A percentile compares a stretch with the other conserved stretches of the same genome.
These are phyloP conservation scores for Thuja plicata DNA, from an alignment of 83 land plant genomes.

Conservation along the genomic window DNA sequence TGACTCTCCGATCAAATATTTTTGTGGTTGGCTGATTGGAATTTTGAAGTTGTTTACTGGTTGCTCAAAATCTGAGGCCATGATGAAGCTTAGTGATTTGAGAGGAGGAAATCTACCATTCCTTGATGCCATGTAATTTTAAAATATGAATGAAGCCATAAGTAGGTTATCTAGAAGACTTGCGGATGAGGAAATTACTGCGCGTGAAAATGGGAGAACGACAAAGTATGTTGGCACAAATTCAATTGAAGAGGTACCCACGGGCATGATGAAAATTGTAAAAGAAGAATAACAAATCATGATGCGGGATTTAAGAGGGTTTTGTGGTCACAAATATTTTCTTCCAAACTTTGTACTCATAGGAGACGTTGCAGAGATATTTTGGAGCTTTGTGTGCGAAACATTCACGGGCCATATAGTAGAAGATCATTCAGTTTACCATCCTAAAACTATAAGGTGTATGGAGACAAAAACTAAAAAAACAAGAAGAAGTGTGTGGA, in stretches of 20 bases:
- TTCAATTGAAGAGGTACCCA: background rate
- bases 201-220: background rate
- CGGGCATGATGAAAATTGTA: background rate
- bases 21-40: background rate
- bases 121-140: background rate
- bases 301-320: background rate
- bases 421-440: background rate
- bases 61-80: background rate
- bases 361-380: background rate
- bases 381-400: background rate
- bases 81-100: background rate
- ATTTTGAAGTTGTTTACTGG: background rate
- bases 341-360: background rate
- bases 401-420: background rate
- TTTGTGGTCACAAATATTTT: background rate
- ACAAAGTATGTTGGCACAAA: background rate
- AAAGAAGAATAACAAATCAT: background rate
- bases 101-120: background rate
- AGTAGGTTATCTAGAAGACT: background rate
- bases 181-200: background rate
- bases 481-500: no score
- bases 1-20: no score
- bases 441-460: background rate
- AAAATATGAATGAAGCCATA: background rate
- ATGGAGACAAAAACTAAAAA: background rate